Conservation (phyloP, 2,329 filamentous ascomycete species). For the Cytospora paraplurivora region DNA sequence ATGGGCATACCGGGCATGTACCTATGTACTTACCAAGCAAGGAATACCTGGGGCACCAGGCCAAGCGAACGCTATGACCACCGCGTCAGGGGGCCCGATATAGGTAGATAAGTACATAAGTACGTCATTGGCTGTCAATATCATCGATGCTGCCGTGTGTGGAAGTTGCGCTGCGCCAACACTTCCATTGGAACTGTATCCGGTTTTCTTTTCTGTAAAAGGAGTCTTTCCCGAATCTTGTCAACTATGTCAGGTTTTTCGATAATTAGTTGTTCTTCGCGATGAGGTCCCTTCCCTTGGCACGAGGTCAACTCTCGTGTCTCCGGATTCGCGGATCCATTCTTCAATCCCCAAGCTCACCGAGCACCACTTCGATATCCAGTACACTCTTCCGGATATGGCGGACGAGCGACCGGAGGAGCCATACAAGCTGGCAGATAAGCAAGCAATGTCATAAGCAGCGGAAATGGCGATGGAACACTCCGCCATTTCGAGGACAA, state of each 20-base stretch:
- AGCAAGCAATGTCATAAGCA: slow-evolving; percentile 24
- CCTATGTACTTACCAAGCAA: no score
- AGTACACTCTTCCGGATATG: slow-evolving; percentile 6
- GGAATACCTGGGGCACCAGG: no score
- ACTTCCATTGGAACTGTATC: background rate
- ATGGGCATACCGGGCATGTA: no score
- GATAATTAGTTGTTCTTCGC: background rate
- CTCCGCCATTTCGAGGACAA: slow-evolving; percentile 16
- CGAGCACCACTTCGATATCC: background rate
- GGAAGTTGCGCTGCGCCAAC: slow-evolving; percentile 15
- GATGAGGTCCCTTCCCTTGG: slow-evolving; percentile 24
- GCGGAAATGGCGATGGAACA: slow-evolving; percentile 33
- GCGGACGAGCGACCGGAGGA: slow-evolving; percentile 7
- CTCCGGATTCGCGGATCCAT: slow-evolving; percentile 18
- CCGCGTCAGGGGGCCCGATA: background rate
- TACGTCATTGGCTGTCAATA: slow-evolving; percentile 23
- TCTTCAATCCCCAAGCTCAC: slow-evolving; percentile 8
- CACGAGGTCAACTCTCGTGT: slow-evolving; percentile 21
- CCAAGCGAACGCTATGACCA: slow-evolving; percentile 7
- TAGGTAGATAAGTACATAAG: no score
- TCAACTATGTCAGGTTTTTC: slow-evolving; percentile 19
- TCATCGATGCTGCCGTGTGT: slow-evolving; percentile 4
- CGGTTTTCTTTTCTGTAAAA: background rate
- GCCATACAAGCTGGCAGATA: slow-evolving; percentile 9
- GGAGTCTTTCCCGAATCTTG: background rate